phyloP scores from a whole-genome alignment of 805 yeast genomes.

The Cyberlindnera sargentensis region DNA sequence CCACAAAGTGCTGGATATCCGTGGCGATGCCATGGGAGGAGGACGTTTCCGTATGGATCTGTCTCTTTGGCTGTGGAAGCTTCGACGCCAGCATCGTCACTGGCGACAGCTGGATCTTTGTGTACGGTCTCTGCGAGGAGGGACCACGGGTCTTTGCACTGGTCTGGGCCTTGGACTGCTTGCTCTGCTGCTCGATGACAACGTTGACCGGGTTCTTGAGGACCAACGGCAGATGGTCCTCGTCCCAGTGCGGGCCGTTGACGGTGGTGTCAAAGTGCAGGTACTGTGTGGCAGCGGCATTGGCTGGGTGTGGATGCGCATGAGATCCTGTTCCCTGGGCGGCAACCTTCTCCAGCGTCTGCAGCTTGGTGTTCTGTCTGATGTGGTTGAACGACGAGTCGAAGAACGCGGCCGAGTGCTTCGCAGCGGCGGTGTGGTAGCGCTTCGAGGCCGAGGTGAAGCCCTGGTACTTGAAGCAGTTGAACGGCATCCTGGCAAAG shows the following conservation, averaged over 20 bases:
- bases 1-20: too few relatives aligned
- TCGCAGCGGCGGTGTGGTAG: constrained; percentile 27
- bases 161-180: neutral
- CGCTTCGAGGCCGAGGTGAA: constrained; percentile 28
- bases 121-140: too few relatives aligned
- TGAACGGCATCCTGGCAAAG: constrained; percentile 31
- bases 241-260: neutral
- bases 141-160: too few relatives aligned
- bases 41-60: too few relatives aligned
- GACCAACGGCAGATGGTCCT: neutral
- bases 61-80: too few relatives aligned
- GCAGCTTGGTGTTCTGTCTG: constrained; percentile 30
- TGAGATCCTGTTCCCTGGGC: constrained; percentile 14
- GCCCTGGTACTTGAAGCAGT: constrained; percentile 33
- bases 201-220: constrained; percentile 16
- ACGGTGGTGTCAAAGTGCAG: constrained; percentile 4
- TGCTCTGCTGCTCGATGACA: constrained; percentile 11
- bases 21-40: too few relatives aligned
- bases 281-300: constrained; percentile 24
- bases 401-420: constrained; percentile 30
- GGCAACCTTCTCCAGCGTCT: constrained; percentile 14
- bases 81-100: neutral
- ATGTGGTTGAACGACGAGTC: constrained; percentile 35
- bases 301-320: constrained; percentile 31
- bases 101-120: neutral